These are phyloP conservation scores for Wickerhamomyces kurtzmanii DNA, from an alignment of 805 yeast genomes.

Conservation along the genomic window DNA sequence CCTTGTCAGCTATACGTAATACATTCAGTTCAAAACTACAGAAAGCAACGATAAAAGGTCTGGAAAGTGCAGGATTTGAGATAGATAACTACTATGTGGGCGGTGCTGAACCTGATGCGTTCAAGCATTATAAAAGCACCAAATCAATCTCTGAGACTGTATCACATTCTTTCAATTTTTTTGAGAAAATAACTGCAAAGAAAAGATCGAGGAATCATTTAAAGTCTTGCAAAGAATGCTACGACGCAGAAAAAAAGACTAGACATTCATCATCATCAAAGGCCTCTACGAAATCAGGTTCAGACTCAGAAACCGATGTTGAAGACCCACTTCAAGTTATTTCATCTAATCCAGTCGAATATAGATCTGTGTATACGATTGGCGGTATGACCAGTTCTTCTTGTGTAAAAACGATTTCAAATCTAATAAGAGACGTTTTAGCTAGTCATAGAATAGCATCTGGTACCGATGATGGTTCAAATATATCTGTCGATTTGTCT, in stretches of 20 bases:
- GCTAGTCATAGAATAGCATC: conserved; percentile 5
- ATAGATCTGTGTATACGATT: conserved; percentile 43
- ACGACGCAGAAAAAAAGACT: conserved; percentile 13
- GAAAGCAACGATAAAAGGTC: conserved; percentile 2
- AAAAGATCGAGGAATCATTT: conserved; percentile 23
- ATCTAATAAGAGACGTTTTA: conserved; percentile 24
- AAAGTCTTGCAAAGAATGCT: conserved; percentile 31
- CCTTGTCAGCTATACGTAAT: conserved; percentile 4
- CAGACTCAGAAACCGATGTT: conserved; percentile 11
- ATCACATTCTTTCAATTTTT: conserved; percentile 6
- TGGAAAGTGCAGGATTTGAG: conserved; percentile 10
- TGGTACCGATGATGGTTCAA: conserved; percentile 10
- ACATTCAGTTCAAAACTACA: conserved; percentile 3
- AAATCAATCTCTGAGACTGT: conserved; percentile 6
- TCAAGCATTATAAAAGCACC: conserved; percentile 5
- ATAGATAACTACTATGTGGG: conserved; percentile 15
- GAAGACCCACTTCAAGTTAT: conserved; percentile 16
- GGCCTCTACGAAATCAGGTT: conserved; percentile 3
- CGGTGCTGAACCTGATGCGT: conserved; percentile 13
- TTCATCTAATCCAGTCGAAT: conserved; percentile 15
- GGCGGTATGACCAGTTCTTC: conserved; percentile 66
- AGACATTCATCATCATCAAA: conserved; percentile 6
- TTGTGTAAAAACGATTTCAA: conserved; percentile 40
- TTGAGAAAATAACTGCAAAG: conserved; percentile 9
- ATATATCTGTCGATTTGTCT: conserved; percentile 40